Conservation (phyloP, 306 rosid species). For the Prunus dulcis region DNA sequence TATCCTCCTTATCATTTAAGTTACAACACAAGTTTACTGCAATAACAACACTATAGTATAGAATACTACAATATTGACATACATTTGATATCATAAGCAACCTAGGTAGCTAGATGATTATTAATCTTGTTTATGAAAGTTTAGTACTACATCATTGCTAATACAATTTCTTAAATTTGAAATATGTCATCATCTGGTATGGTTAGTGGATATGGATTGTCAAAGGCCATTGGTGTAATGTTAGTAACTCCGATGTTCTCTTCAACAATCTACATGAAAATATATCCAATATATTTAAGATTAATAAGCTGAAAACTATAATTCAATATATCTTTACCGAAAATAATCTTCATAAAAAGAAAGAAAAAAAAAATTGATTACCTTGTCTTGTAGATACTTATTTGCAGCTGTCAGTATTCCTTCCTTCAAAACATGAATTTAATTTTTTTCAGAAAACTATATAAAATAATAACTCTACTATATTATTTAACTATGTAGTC, state of each 20-base stretch:
- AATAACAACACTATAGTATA: neutral
- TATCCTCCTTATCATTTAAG: no score
- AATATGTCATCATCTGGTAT: slow-evolving; percentile 8
- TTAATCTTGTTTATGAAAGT: neutral
- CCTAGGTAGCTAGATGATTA: slow-evolving; percentile 1
- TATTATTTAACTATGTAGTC: no score
- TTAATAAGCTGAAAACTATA: neutral
- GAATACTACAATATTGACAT: neutral
- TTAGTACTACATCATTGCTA: neutral
- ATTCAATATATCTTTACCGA: no score
- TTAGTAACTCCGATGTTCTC: slow-evolving; percentile 5
- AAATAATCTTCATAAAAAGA: neutral
- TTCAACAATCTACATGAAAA: slow-evolving; percentile 3
- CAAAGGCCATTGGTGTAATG: neutral
- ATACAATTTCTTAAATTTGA: neutral
- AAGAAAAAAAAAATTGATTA: neutral
- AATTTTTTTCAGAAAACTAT: neutral
- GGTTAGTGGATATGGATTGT: slow-evolving; percentile 13
- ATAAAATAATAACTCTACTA: neutral
- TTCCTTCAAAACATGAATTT: slow-evolving; percentile 24
- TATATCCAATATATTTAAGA: neutral
- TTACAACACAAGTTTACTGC: no score
- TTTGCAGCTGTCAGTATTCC: slow-evolving; percentile 33
- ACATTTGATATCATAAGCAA: neutral
- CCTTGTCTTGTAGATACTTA: slow-evolving; percentile 36